Base-by-base conservation (phyloP, 2,329 filamentous ascomycete species). In the Aspergillus melleus region DNA sequence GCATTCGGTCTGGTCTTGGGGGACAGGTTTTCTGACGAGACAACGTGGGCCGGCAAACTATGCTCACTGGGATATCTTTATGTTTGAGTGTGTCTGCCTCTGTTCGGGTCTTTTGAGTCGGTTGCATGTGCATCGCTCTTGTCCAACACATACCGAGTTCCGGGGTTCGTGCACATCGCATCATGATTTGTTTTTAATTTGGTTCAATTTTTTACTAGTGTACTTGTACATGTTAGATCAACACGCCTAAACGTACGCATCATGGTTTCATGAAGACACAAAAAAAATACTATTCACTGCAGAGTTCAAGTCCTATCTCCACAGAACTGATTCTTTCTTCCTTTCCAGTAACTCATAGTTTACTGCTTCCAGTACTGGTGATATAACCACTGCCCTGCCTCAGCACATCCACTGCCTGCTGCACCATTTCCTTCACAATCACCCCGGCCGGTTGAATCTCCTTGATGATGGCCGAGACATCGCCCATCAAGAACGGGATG, bases 381-480 rank as follows among this genome's bases (percentile, higher is more conserved):
- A 93, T 73, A 76, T 90, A 93, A 2, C 77, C 76, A 44, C 82
- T 79, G 4, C 88, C 89, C 29, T 82, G 72, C 74, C 81, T 86
- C 68, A 96, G 72, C 81, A 89, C 86, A 1, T 84, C 82, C 9
- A 88, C 86, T 1, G 91, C 91, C 74, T 93, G 88, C 20, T 79
- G 77, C 10, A 96, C 90, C 92, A 98, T 97, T 66, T 96, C 92
- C 61, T 88, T 84, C n/a, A 98, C 88, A 79, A 98, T 96, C 64
- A 88, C 84, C 51, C 81, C 84, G 0, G 94, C 94, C 0, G 93
- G 92, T 80, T 95, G 87, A 61, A 97, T 86, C 66, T 88, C 86
- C 36, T 80, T 76, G 59, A 97, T 90, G 1, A 88, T 84, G 1
- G 90, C 93, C 0, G 92, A 90, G 9, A 97, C 93, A 79, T 96